phyloP scores from a whole-genome alignment of 1,284 basidiomycete genomes.

The Cystobasidiaceae sp. region DNA sequence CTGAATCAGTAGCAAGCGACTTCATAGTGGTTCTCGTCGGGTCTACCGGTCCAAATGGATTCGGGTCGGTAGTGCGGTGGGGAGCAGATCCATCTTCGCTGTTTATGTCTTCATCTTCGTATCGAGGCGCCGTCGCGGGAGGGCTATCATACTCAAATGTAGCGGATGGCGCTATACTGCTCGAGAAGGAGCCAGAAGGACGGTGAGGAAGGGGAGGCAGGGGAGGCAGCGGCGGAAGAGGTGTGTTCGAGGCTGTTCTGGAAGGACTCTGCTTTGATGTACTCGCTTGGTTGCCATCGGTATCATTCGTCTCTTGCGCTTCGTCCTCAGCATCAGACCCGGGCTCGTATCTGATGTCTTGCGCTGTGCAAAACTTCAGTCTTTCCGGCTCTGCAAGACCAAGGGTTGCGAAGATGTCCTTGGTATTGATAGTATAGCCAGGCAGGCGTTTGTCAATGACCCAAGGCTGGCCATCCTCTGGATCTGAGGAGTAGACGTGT shows the following conservation, averaged over 20 bases:
- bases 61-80: background rate
- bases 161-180: background rate
- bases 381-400: background rate
- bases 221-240: too few relatives aligned
- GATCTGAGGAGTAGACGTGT: background rate
- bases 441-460: background rate
- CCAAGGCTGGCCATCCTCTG: constrained; percentile 12
- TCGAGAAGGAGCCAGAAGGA: too few relatives aligned
- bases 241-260: too few relatives aligned
- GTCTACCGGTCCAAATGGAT: constrained; percentile 4
- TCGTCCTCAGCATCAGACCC: background rate
- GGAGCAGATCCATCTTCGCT: background rate
- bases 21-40: constrained; percentile 13
- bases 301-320: background rate
- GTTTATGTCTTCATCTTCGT: background rate
- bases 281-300: background rate
- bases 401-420: constrained; percentile 8
- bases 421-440: constrained; percentile 1
- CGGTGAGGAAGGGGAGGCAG: too few relatives aligned
- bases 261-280: too few relatives aligned
- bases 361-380: constrained; percentile 4
- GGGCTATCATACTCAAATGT: too few relatives aligned
- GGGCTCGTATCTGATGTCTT: background rate
- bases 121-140: too few relatives aligned
- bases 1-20: constrained; percentile 1